phyloP scores from a whole-genome alignment of 2,329 filamentous ascomycete genomes.

The Berkeleyomyces basicola region DNA sequence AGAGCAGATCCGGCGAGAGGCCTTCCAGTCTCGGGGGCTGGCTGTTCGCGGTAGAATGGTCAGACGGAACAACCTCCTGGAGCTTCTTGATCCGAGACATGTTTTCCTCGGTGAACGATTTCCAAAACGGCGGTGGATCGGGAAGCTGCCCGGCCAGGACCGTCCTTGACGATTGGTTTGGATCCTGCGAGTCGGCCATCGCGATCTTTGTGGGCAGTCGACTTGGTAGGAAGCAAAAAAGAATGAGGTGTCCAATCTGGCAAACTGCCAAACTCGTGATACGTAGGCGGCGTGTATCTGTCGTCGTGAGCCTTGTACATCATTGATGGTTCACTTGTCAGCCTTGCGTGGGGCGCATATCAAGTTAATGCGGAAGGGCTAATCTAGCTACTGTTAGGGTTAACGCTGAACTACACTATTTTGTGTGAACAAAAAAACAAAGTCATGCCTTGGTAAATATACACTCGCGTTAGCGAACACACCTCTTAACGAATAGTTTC shows the following conservation, averaged over 20 bases:
- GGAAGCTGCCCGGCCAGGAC: conserved; percentile 56
- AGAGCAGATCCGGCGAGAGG: conserved; percentile 54
- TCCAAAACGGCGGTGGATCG: conserved; percentile 78
- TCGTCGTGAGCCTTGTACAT: too few species aligned
- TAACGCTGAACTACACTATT: too few species aligned
- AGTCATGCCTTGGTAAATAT: too few species aligned
- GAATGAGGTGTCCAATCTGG: neutral
- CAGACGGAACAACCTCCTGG: conserved; percentile 19
- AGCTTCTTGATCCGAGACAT: conserved; percentile 36
- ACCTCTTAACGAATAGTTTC: too few species aligned
- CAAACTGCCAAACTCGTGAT: too few species aligned
- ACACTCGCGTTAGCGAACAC: too few species aligned
- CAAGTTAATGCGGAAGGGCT: too few species aligned
- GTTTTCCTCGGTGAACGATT: conserved; percentile 67
- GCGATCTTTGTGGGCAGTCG: neutral
- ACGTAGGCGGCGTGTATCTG: too few species aligned
- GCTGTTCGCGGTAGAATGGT: neutral
- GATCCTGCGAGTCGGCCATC: conserved; percentile 40
- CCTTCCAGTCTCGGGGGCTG: conserved; percentile 18
- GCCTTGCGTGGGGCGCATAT: too few species aligned
- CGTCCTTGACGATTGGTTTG: conserved; percentile 25
- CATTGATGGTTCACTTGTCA: too few species aligned
- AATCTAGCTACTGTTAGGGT: too few species aligned
- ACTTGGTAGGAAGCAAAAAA: neutral
- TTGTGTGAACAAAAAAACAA: too few species aligned